Evolutionary conservation across 108 stramenopile genomes (phyloP).

Genomic region (Fragilaria crotonensis): DNA sequence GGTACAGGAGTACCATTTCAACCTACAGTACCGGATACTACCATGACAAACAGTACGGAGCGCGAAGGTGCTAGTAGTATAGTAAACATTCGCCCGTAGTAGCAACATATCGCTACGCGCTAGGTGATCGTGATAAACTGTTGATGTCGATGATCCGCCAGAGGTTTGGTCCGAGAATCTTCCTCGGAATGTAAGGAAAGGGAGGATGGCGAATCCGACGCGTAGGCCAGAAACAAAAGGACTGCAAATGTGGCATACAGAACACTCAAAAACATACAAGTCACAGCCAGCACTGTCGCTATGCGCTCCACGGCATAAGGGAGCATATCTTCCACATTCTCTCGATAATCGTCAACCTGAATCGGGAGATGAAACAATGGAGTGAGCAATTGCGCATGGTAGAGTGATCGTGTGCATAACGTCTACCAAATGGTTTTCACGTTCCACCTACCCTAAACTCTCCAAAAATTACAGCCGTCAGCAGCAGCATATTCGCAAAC

Average conservation of each 20-base stretch:
- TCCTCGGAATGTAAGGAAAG: neutral
- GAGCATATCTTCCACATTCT: constrained; percentile 24
- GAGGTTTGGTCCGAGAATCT: constrained; percentile 39
- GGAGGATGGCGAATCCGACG: constrained; percentile 3
- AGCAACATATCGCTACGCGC: constrained; percentile 16
- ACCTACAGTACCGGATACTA: no score
- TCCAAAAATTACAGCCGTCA: constrained; percentile 78
- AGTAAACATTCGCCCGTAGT: neutral
- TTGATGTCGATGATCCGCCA: constrained; percentile 65
- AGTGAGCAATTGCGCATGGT: neutral
- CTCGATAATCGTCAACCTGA: constrained; percentile 22
- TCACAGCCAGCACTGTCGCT: constrained; percentile 67
- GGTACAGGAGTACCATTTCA: no score
- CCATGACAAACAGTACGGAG: no score
- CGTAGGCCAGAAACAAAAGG: constrained; percentile 29
- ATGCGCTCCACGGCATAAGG: constrained; percentile 72
- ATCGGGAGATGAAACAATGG: neutral
- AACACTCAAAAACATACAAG: constrained; percentile 64
- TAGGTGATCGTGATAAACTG: constrained; percentile 30
- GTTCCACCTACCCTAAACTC: constrained; percentile 74
- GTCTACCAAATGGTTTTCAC: no score
- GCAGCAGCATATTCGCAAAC: constrained; percentile 70
- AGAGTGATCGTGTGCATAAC: no score
- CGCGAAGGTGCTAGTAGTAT: no score
- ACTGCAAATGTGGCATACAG: constrained; percentile 71